These are phyloP conservation scores for Beta corolliflora DNA, from an alignment of 179 eudicot species.

Conservation along the genomic window DNA sequence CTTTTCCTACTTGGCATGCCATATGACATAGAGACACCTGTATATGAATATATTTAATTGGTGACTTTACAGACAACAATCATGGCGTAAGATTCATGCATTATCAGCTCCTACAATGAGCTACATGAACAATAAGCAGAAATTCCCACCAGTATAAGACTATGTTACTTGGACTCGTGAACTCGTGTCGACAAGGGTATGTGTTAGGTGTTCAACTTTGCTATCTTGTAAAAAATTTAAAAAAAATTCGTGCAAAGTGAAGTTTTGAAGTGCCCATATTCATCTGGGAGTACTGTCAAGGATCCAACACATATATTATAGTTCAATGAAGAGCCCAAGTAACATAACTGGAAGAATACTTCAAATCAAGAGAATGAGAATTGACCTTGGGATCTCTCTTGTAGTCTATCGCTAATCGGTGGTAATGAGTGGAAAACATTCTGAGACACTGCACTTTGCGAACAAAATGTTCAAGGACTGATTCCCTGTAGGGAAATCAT, in stretches of 20 bases:
- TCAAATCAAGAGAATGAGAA: constrained; percentile 11
- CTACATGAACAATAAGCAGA: background rate
- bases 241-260: too few relatives aligned
- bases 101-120: constrained; percentile 9
- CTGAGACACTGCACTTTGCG: constrained; percentile 81
- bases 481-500: constrained; percentile 62
- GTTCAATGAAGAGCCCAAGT: too few relatives aligned
- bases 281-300: too few relatives aligned
- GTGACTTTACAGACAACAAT: background rate
- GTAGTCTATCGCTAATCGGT: constrained; percentile 74
- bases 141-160: background rate
- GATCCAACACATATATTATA: too few relatives aligned
- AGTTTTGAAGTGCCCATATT: too few relatives aligned
- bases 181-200: too few relatives aligned
- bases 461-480: constrained; percentile 93
- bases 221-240: too few relatives aligned
- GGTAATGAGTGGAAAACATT: constrained; percentile 97
- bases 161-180: too few relatives aligned
- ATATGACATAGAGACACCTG: constrained; percentile 90
- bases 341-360: background rate
- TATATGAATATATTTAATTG: constrained; percentile 3
- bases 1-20: background rate
- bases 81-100: background rate
- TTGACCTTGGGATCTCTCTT: constrained; percentile 60
- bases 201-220: too few relatives aligned